Conservation (phyloP, 1,139 yeast genomes). For the Candida sp. region DNA sequence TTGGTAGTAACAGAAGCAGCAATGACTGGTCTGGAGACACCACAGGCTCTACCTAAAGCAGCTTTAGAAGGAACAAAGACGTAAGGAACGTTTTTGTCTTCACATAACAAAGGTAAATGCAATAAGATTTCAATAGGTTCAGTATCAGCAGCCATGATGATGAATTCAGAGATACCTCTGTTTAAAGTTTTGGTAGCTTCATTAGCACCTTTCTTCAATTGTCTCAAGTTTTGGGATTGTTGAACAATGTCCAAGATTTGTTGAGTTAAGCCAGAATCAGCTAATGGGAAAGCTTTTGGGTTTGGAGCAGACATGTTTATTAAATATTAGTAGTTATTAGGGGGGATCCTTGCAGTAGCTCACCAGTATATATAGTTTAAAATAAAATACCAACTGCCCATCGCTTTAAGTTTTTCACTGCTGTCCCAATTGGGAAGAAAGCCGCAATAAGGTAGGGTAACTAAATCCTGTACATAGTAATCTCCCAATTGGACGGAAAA, state of each 20-base stretch:
- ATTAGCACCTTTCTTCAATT: conserved; percentile 98
- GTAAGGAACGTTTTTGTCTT: conserved; percentile 99
- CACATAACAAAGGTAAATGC: conserved; percentile 97
- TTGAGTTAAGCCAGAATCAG: conserved; percentile 93
- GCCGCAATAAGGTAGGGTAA: background rate
- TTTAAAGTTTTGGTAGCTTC: conserved; percentile 99
- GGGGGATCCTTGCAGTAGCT: conserved; percentile 69
- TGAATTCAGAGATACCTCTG: conserved; percentile 99
- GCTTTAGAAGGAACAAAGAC: conserved; percentile 98
- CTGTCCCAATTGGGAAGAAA: background rate
- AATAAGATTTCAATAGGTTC: conserved; percentile 98
- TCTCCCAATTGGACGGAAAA: background rate
- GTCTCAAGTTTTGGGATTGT: conserved; percentile 98
- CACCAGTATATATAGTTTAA: conserved; percentile 30
- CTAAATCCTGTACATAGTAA: background rate
- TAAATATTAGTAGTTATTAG: conserved; percentile 2
- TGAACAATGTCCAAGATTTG: conserved; percentile 97
- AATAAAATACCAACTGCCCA: conserved; percentile 2
- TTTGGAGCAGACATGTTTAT: conserved; percentile 66
- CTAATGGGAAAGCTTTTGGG: conserved; percentile 98
- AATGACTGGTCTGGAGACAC: conserved; percentile 99
- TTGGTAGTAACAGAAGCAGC: conserved; percentile 98
- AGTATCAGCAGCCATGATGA: conserved; percentile 99
- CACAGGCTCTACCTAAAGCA: conserved; percentile 99
- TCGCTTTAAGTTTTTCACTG: conserved; percentile 1